These are phyloP conservation scores for Xylaria acuta DNA, from an alignment of 495 filamentous ascomycete genomes.

Conservation along the genomic window DNA sequence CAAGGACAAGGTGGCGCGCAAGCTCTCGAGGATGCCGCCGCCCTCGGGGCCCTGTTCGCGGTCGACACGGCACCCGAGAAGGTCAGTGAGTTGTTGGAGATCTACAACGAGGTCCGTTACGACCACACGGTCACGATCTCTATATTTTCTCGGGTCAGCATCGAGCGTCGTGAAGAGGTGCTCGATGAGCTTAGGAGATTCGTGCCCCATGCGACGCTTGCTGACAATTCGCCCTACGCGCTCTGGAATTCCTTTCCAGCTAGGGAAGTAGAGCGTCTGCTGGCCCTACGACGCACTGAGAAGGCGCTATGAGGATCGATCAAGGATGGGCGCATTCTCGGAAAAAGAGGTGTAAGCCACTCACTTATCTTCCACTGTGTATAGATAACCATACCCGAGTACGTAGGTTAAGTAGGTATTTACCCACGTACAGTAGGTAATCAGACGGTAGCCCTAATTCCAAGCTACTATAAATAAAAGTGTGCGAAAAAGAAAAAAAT, in stretches of 20 bases:
- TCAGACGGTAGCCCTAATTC: not conserved
- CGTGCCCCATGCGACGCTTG: not conserved
- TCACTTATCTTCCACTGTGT: not conserved
- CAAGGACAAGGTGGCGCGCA: constrained; percentile 58
- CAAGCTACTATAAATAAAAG: no score
- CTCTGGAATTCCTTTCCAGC: constrained; percentile 7
- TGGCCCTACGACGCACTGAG: not conserved
- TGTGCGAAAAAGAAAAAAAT: not conserved
- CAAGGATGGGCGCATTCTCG: not conserved
- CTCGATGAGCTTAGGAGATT: not conserved
- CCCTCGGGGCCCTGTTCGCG: constrained; percentile 44
- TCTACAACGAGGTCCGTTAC: constrained; percentile 58
- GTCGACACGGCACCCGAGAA: constrained; percentile 36
- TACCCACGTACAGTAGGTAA: no score
- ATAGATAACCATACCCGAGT: not conserved
- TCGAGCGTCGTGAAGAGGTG: not conserved
- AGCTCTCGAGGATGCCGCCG: constrained; percentile 54
- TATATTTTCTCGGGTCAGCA: not conserved
- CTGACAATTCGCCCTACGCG: not conserved
- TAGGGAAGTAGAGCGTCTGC: constrained; percentile 6
- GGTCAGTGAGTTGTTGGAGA: constrained; percentile 49
- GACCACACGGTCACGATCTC: not conserved
- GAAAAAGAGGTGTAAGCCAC: not conserved
- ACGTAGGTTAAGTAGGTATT: no score
- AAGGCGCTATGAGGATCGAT: not conserved